Percentiles rank a stretch among this genome's conserved stretches.
Evolutionary conservation across 148 eudicot species (phyloP).

Genomic region (Vaccinium macrocarpon): DNA sequence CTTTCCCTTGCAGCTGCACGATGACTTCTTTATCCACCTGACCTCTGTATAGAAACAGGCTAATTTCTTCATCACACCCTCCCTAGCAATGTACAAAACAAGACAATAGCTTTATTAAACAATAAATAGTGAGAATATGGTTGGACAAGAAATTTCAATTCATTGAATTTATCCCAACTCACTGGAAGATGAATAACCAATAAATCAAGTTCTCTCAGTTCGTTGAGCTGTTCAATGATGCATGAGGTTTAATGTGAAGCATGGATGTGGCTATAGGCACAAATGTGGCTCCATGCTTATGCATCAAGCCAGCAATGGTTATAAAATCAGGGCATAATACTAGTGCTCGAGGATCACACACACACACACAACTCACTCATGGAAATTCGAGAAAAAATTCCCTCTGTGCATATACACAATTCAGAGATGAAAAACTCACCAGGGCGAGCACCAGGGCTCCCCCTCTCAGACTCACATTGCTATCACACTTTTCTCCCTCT

Average conservation of each 20-base stretch:
- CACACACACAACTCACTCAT: too few species aligned
- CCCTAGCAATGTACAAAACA: constrained; percentile 43
- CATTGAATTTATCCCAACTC: neutral
- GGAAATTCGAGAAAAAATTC: too few species aligned
- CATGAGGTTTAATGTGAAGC: neutral
- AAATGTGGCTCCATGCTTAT: neutral
- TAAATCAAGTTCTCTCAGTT: neutral
- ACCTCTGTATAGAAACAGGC: constrained; percentile 68
- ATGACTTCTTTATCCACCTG: constrained; percentile 60
- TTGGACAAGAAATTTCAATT: neutral
- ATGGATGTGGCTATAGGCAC: neutral
- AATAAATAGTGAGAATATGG: neutral
- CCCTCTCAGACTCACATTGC: too few species aligned
- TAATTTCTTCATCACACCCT: constrained; percentile 89
- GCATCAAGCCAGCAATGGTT: neutral
- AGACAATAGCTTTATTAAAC: neutral
- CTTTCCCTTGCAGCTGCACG: constrained; percentile 70
- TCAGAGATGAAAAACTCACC: too few species aligned
- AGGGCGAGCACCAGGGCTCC: too few species aligned
- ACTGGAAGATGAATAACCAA: neutral
- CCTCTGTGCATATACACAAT: too few species aligned
- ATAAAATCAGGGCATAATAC: too few species aligned
- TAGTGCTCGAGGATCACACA: too few species aligned
- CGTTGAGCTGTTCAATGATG: neutral
- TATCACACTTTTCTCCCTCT: too few species aligned